Conservation (phyloP, 192 early-diverging fungal species). For the Rhizophlyctis rosea region DNA sequence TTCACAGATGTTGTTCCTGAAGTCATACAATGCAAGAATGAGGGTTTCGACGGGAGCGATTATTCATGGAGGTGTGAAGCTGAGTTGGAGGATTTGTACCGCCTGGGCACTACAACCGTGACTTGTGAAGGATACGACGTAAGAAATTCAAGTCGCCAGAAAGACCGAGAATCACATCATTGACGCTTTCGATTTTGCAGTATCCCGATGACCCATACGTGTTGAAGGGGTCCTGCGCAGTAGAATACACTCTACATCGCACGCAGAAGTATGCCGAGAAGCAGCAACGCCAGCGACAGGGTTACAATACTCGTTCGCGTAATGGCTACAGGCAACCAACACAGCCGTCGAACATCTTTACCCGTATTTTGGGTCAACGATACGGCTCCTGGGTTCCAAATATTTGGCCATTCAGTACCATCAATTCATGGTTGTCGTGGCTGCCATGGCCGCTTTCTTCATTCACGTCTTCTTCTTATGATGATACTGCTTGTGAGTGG, state of each 20-base stretch:
- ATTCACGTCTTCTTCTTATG: not conserved
- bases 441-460: not conserved
- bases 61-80: conserved; percentile 46
- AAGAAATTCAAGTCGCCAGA: too few relatives aligned
- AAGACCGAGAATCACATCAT: too few relatives aligned
- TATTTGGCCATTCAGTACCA: conserved; percentile 15
- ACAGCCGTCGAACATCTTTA: not conserved
- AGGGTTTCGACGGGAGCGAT: conserved; percentile 17
- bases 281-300: not conserved
- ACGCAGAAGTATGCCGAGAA: conserved; percentile 29
- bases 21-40: conserved; percentile 32
- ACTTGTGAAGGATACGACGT: conserved; percentile 46
- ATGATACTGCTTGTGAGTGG: not conserved
- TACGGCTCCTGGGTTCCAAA: not conserved
- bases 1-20: conserved; percentile 14
- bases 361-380: conserved; percentile 10
- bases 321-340: not conserved
- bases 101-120: conserved; percentile 41
- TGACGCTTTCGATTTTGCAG: too few relatives aligned
- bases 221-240: conserved; percentile 37
- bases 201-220: conserved; percentile 43
- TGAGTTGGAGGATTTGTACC: conserved; percentile 38
- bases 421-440: not conserved
- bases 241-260: conserved; percentile 35
- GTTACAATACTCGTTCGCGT: not conserved